phyloP scores from a whole-genome alignment of 257 asterid species.

The Salvia miltiorrhiza region DNA sequence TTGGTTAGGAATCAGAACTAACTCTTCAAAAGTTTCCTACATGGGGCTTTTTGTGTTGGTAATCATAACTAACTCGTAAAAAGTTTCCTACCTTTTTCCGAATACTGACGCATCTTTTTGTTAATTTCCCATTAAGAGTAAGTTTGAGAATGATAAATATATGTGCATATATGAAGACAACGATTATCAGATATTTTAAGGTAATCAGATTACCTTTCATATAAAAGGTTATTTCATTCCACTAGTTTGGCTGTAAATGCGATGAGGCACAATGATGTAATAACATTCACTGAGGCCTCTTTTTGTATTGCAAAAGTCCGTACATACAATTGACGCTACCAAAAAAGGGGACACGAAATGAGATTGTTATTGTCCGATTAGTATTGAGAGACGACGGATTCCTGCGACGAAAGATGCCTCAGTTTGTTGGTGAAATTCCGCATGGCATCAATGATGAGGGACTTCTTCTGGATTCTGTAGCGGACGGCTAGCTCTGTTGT shows the following conservation, averaged over 20 bases:
- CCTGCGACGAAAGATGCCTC: slow-evolving; percentile 44
- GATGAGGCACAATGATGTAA: not conserved
- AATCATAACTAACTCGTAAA: not conserved
- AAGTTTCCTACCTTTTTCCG: not conserved
- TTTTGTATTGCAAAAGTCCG: not conserved
- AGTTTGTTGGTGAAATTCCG: slow-evolving; percentile 56
- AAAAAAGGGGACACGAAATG: not conserved
- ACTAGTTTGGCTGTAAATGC: too few species aligned
- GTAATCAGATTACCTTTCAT: not conserved
- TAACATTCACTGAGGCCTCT: not conserved
- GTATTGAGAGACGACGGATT: slow-evolving; percentile 25
- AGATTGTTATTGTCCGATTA: not conserved
- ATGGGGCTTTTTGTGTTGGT: not conserved
- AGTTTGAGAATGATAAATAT: too few species aligned
- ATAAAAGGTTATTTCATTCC: too few species aligned
- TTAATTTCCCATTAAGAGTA: not conserved
- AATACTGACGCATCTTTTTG: not conserved
- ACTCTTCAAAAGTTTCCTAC: not conserved
- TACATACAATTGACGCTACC: not conserved
- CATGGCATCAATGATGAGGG: slow-evolving; percentile 65
- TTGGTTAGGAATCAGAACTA: not conserved
- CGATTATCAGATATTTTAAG: not conserved
- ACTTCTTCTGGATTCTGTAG: slow-evolving; percentile 76
- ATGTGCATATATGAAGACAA: not conserved
- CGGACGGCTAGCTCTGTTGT: slow-evolving; percentile 62